Evolutionary conservation across 106 monocot genomes (phyloP).

Genomic region (Vanilla planifolia): DNA sequence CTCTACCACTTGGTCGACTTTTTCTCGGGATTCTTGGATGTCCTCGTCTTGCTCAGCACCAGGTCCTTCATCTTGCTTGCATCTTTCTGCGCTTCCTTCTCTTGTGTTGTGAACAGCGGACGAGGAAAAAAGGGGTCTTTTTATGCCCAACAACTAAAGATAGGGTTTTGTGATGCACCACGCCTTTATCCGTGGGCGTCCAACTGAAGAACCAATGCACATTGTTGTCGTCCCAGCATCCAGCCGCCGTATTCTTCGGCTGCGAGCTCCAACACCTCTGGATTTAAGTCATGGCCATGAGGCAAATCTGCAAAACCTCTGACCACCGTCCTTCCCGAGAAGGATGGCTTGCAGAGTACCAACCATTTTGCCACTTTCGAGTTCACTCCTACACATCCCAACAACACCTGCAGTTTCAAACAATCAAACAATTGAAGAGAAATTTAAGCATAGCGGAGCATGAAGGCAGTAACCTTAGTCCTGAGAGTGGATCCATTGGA

Average conservation of each 20-base stretch:
- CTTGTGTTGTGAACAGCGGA: too few relatives aligned
- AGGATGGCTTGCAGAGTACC: constrained; percentile 36
- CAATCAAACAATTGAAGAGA: too few relatives aligned
- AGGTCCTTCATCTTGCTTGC: constrained; percentile 21
- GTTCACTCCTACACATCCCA: constrained; percentile 80
- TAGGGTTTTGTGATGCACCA: too few relatives aligned
- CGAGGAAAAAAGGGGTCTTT: too few relatives aligned
- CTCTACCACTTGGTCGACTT: constrained; percentile 31
- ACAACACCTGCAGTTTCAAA: constrained; percentile 51
- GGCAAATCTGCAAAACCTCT: constrained; percentile 48
- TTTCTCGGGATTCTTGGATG: constrained; percentile 22
- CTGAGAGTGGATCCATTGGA: constrained; percentile 48
- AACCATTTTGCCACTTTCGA: constrained; percentile 71
- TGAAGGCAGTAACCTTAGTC: constrained; percentile 50
- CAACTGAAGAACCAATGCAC: constrained; percentile 68
- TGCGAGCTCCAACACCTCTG: constrained; percentile 22
- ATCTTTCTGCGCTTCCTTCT: constrained; percentile 18
- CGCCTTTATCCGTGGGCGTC: constrained; percentile 18
- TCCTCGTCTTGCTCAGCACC: constrained; percentile 18
- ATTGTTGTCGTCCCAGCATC: constrained; percentile 29
- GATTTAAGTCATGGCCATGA: constrained; percentile 40
- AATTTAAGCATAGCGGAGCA: too few relatives aligned
- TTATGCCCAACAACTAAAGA: too few relatives aligned
- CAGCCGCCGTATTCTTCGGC: constrained; percentile 22
- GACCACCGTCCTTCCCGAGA: constrained; percentile 30